A percentile compares a stretch with the other conserved stretches of the same genome.
Conservation (phyloP, 1,284 basidiomycete genomes). For the Ceratobasidium sp. region DNA sequence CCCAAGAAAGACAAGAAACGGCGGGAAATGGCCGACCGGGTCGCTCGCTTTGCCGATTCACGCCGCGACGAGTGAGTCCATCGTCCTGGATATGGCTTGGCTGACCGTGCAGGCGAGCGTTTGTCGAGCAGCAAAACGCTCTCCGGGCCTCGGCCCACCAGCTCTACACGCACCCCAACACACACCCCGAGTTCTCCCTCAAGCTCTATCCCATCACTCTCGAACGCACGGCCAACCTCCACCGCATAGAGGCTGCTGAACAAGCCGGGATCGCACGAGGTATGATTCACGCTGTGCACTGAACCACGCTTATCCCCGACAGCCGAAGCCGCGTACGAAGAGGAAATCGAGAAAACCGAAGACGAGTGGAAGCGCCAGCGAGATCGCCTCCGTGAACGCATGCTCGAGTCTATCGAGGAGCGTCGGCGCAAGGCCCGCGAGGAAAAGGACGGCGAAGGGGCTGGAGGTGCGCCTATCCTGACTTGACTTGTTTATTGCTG, state of each 20-base stretch:
- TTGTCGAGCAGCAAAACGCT: slow-evolving; percentile 27
- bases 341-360: slow-evolving; percentile 75
- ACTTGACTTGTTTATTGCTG: slow-evolving; percentile 3
- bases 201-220: slow-evolving; percentile 72
- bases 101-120: slow-evolving; percentile 18
- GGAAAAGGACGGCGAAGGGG: slow-evolving; percentile 81
- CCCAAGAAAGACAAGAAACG: slow-evolving; percentile 65
- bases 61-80: slow-evolving; percentile 71
- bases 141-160: slow-evolving; percentile 21
- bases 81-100: slow-evolving; percentile 47
- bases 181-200: slow-evolving; percentile 66
- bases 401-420: slow-evolving; percentile 83
- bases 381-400: slow-evolving; percentile 70
- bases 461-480: slow-evolving; percentile 52
- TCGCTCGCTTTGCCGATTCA: slow-evolving; percentile 64
- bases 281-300: not conserved
- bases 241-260: slow-evolving; percentile 68
- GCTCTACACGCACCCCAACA: slow-evolving; percentile 56
- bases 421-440: slow-evolving; percentile 73
- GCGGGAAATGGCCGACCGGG: slow-evolving; percentile 68
- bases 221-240: slow-evolving; percentile 73
- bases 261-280: slow-evolving; percentile 50
- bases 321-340: slow-evolving; percentile 56
- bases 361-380: slow-evolving; percentile 77
- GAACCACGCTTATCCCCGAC: not conserved